phyloP scores from a whole-genome alignment of 192 early-diverging fungal species.

The Rhizophagus sp. region DNA sequence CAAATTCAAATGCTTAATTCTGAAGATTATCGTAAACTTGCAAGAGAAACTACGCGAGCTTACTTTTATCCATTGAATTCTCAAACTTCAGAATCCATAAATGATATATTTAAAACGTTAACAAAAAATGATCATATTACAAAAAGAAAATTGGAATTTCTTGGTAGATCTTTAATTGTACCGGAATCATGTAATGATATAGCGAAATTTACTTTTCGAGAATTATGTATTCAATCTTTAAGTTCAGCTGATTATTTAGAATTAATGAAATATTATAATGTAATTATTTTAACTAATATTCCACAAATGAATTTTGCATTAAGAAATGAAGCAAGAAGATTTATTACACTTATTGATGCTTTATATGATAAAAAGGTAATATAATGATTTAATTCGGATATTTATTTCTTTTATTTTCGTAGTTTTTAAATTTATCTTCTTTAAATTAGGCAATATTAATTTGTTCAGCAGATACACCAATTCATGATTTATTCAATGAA shows the following conservation, averaged over 20 bases:
- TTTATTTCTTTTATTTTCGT: neutral
- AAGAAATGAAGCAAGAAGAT: slow-evolving; percentile 82
- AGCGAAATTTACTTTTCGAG: slow-evolving; percentile 74
- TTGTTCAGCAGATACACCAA: slow-evolving; percentile 67
- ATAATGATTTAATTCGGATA: neutral
- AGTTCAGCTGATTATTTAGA: slow-evolving; percentile 92
- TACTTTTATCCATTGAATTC: slow-evolving; percentile 71
- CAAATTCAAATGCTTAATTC: slow-evolving; percentile 82
- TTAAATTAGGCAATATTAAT: slow-evolving; percentile 59
- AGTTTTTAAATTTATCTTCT: neutral
- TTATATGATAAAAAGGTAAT: slow-evolving; percentile 77
- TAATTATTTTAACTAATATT: slow-evolving; percentile 76
- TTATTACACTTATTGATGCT: slow-evolving; percentile 93
- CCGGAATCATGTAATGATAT: slow-evolving; percentile 66
- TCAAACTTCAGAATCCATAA: slow-evolving; percentile 49
- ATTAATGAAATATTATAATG: slow-evolving; percentile 71
- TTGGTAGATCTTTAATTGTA: slow-evolving; percentile 72
- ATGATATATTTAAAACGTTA: slow-evolving; percentile 42
- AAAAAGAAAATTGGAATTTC: slow-evolving; percentile 62
- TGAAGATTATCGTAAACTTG: slow-evolving; percentile 85
- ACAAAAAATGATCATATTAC: slow-evolving; percentile 36
- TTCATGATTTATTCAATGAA: slow-evolving; percentile 72
- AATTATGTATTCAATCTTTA: slow-evolving; percentile 60
- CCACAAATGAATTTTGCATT: slow-evolving; percentile 60
- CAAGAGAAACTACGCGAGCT: slow-evolving; percentile 57